Percentiles rank a stretch among this genome's conserved stretches.
These are phyloP conservation scores for Phytophthora meadii DNA, from an alignment of 352 stramenopile genomes.

Conservation along the genomic window DNA sequence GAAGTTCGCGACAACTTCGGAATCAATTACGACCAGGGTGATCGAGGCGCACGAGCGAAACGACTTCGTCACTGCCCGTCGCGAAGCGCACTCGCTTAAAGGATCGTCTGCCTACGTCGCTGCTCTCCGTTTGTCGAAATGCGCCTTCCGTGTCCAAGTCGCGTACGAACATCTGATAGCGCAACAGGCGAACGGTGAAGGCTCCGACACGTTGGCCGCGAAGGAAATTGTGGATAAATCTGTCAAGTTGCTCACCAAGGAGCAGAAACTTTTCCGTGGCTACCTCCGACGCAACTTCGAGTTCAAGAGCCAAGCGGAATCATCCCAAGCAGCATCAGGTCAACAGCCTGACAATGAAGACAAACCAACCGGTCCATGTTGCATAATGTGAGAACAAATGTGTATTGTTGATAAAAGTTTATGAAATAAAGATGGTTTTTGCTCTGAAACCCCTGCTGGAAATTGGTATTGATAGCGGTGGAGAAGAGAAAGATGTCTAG, in stretches of 20 bases:
- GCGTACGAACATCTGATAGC: conserved; percentile 58
- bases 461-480: conserved; percentile 10
- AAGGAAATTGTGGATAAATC: conserved; percentile 52
- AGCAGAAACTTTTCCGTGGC: conserved; percentile 65
- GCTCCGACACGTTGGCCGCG: conserved; percentile 25
- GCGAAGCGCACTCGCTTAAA: conserved; percentile 81
- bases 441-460: conserved; percentile 14
- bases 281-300: conserved; percentile 82
- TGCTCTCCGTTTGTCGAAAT: conserved; percentile 73
- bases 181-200: conserved; percentile 35
- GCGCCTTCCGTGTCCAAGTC: conserved; percentile 77
- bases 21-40: conserved; percentile 55
- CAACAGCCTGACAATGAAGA: conserved; percentile 21
- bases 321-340: not conserved
- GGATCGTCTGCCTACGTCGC: conserved; percentile 80
- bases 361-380: conserved; percentile 25
- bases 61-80: conserved; percentile 56
- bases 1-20: conserved; percentile 62
- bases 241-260: conserved; percentile 52
- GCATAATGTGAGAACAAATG: conserved; percentile 33
- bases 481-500: conserved; percentile 24
- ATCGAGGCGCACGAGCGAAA: conserved; percentile 48
- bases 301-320: conserved; percentile 39
- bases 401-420: conserved; percentile 16
- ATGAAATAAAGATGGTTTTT: conserved; percentile 25